Evolutionary conservation across 139 green algal species (phyloP).

Genomic region (Prasinococcaceae sp.): DNA sequence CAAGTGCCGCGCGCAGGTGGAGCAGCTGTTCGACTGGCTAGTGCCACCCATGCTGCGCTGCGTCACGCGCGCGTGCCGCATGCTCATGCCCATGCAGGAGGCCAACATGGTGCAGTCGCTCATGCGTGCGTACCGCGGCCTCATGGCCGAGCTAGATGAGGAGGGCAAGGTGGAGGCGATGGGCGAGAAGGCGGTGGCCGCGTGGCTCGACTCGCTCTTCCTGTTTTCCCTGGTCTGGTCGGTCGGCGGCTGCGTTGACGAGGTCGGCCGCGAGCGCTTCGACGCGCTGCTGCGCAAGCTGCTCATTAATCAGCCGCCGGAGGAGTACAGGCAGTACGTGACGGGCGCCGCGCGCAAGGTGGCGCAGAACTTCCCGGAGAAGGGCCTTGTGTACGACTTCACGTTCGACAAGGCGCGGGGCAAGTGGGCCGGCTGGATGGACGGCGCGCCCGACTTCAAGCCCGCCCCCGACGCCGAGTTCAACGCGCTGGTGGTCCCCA

Average conservation of each 20-base stretch:
- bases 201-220: conserved; percentile 26
- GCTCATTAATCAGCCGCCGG: conserved; percentile 2
- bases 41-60: conserved; percentile 45
- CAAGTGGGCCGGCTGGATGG: conserved; percentile 26
- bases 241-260: conserved; percentile 20
- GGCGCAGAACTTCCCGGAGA: conserved; percentile 19
- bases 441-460: conserved; percentile 33
- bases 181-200: conserved; percentile 12
- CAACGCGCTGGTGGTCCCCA: conserved; percentile 50
- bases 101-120: conserved; percentile 40
- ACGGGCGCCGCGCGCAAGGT: conserved; percentile 10
- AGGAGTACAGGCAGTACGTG: conserved; percentile 19
- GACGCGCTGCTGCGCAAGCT: conserved; percentile 19
- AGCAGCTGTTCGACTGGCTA: conserved; percentile 52
- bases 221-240: conserved; percentile 25
- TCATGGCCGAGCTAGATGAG: conserved; percentile 16
- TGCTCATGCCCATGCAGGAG: conserved; percentile 32
- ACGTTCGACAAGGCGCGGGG: conserved; percentile 25
- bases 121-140: conserved; percentile 8
- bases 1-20: conserved; percentile 24
- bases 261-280: conserved; percentile 17
- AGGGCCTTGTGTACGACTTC: conserved; percentile 20
- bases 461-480: conserved; percentile 46
- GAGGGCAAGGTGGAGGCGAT: conserved; percentile 6
- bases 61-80: conserved; percentile 24